These are phyloP conservation scores for Blastocystis sp. DNA, from an alignment of 352 stramenopile species.

Conservation along the genomic window DNA sequence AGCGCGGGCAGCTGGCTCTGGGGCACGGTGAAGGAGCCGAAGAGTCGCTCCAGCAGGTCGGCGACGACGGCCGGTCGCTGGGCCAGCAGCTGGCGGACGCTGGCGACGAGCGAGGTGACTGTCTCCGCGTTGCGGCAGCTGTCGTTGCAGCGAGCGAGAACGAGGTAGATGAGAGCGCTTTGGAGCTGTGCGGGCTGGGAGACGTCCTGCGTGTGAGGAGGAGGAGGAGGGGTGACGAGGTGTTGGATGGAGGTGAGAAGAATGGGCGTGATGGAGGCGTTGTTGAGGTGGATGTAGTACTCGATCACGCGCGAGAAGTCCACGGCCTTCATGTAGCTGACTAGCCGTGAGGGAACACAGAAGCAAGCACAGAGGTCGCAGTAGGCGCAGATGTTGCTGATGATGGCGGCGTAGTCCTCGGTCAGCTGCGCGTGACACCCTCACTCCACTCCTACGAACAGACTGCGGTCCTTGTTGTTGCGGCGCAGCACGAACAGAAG, in stretches of 20 bases:
- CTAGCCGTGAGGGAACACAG: not conserved
- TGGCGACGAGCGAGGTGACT: not conserved
- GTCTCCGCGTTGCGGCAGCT: constrained; percentile 11
- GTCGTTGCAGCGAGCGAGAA: constrained; percentile 8
- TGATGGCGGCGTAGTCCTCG: constrained; percentile 58
- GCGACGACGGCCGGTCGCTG: not conserved
- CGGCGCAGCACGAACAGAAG: constrained; percentile 32
- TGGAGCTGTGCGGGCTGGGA: constrained; percentile 8
- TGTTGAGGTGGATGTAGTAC: constrained; percentile 57
- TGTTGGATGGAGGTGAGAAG: constrained; percentile 48
- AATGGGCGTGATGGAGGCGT: constrained; percentile 33
- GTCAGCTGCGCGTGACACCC: not conserved
- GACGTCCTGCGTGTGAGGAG: constrained; percentile 11
- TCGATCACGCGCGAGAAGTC: constrained; percentile 49
- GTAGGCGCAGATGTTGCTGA: constrained; percentile 42
- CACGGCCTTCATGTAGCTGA: constrained; percentile 57
- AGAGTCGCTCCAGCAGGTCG: constrained; percentile 12
- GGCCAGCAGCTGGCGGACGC: not conserved
- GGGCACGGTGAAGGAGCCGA: not conserved
- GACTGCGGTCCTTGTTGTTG: constrained; percentile 33
- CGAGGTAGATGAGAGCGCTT: constrained; percentile 26
- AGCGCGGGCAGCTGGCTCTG: not conserved
- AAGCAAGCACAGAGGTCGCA: constrained; percentile 30
- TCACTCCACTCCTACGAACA: not conserved
- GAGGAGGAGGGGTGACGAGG: not conserved